A percentile compares a stretch with the other conserved stretches of the same genome.
Evolutionary conservation across 345 rosid species (phyloP).

Genomic region (Citrus sp.): DNA sequence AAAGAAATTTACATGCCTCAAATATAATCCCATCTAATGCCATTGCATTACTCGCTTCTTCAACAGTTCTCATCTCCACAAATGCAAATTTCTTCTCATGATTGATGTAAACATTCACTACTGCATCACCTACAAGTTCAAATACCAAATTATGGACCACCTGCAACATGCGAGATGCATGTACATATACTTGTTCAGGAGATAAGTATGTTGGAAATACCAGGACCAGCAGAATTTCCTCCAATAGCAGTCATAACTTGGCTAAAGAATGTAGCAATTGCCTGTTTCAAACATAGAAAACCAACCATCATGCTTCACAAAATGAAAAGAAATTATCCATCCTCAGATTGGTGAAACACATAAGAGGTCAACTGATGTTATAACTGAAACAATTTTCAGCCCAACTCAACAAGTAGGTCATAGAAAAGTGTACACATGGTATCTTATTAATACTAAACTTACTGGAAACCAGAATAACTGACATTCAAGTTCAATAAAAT

Average conservation of each 20-base stretch:
- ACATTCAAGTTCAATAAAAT: neutral
- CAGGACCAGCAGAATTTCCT: slow-evolving; percentile 55
- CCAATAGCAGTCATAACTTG: slow-evolving; percentile 49
- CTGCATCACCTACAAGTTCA: slow-evolving; percentile 39
- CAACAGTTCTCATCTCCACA: slow-evolving; percentile 48
- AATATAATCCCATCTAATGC: slow-evolving; percentile 40
- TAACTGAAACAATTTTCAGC: neutral
- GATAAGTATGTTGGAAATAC: slow-evolving; percentile 14
- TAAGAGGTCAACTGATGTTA: neutral
- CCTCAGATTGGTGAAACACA: neutral
- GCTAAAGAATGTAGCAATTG: slow-evolving; percentile 48
- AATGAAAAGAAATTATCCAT: neutral
- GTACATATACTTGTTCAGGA: neutral
- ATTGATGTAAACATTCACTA: slow-evolving; percentile 43
- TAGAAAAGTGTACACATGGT: neutral
- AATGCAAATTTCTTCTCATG: slow-evolving; percentile 45
- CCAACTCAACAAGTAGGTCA: neutral
- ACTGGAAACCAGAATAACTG: neutral
- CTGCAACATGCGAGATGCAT: neutral
- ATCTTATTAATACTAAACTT: neutral
- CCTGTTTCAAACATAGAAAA: slow-evolving; percentile 24
- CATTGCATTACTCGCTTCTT: slow-evolving; percentile 44
- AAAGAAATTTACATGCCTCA: slow-evolving; percentile 23
- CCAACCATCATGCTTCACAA: slow-evolving; percentile 2
- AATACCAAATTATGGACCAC: neutral